Percentiles rank a stretch among this genome's conserved stretches.
These are phyloP conservation scores for Gaultheria prostrata DNA, from an alignment of 148 eudicot genomes.

Conservation along the genomic window DNA sequence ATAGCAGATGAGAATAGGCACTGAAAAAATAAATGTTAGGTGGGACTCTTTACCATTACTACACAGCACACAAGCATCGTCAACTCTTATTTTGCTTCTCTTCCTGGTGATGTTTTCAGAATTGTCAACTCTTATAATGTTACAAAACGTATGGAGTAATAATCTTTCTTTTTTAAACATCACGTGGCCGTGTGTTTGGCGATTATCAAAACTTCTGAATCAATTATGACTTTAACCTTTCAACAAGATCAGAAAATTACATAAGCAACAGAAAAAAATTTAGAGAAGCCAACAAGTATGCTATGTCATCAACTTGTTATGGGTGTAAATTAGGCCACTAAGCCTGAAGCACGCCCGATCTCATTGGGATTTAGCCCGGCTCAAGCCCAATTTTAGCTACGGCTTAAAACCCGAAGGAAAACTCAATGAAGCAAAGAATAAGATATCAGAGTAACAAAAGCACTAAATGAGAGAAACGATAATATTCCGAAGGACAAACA, in stretches of 20 bases:
- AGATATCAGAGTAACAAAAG: neutral
- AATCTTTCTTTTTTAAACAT: too few relatives aligned
- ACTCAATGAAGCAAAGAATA: neutral
- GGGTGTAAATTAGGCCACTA: too few relatives aligned
- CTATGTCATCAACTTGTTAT: neutral
- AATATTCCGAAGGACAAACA: neutral
- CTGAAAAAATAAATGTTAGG: too few relatives aligned
- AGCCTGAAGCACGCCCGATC: too few relatives aligned
- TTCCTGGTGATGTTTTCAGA: neutral
- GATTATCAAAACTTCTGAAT: neutral
- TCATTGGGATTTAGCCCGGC: too few relatives aligned
- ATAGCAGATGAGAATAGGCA: too few relatives aligned
- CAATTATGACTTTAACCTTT: neutral
- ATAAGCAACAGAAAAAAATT: neutral
- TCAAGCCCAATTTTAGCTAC: too few relatives aligned
- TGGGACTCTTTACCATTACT: too few relatives aligned
- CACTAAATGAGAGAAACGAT: neutral
- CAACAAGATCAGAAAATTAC: neutral
- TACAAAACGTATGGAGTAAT: neutral
- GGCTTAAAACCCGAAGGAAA: neutral
- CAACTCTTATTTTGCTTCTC: neutral
- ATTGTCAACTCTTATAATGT: too few relatives aligned
- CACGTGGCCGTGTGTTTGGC: neutral
- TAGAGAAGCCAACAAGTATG: too few relatives aligned
- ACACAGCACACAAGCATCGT: too few relatives aligned